phyloP scores from a whole-genome alignment of 306 rosid species.

The Quercus bicolor region DNA sequence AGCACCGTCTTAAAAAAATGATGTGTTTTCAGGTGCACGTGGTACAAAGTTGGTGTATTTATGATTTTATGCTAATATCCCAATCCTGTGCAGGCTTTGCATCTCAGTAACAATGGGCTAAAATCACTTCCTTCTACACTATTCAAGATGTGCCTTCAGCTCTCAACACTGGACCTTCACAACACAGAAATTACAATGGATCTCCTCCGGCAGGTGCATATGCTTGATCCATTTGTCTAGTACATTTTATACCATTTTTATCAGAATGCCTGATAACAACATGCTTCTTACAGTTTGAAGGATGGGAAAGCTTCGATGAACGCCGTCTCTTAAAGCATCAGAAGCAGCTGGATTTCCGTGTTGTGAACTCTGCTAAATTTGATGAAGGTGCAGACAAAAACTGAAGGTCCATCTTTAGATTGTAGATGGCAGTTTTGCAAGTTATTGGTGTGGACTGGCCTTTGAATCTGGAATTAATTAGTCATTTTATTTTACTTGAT shows the following conservation, averaged over 20 bases:
- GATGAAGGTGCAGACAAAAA: conserved; percentile 96
- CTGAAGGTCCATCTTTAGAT: conserved; percentile 15
- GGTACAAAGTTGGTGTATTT: background rate
- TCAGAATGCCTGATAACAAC: background rate
- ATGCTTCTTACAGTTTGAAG: conserved; percentile 58
- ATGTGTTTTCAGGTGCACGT: conserved; percentile 1
- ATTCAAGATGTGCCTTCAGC: conserved; percentile 72
- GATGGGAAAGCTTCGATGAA: conserved; percentile 81
- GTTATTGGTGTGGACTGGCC: background rate
- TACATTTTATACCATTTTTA: conserved; percentile 8
- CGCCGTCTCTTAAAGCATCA: conserved; percentile 76
- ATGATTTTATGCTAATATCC: background rate
- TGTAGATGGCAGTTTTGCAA: background rate
- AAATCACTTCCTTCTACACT: conserved; percentile 73
- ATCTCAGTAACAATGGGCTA: conserved; percentile 68
- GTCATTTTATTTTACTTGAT: background rate
- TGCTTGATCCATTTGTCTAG: conserved; percentile 3
- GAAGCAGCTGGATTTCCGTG: conserved; percentile 84
- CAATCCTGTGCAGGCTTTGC: conserved; percentile 52
- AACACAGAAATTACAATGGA: conserved; percentile 81
- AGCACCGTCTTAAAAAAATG: background rate
- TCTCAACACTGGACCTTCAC: conserved; percentile 78
- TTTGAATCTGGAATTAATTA: background rate
- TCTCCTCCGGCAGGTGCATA: conserved; percentile 72
- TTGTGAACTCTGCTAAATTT: conserved; percentile 59